These are phyloP conservation scores for Cornus kousa DNA, from an alignment of 148 eudicot species.

Conservation along the genomic window DNA sequence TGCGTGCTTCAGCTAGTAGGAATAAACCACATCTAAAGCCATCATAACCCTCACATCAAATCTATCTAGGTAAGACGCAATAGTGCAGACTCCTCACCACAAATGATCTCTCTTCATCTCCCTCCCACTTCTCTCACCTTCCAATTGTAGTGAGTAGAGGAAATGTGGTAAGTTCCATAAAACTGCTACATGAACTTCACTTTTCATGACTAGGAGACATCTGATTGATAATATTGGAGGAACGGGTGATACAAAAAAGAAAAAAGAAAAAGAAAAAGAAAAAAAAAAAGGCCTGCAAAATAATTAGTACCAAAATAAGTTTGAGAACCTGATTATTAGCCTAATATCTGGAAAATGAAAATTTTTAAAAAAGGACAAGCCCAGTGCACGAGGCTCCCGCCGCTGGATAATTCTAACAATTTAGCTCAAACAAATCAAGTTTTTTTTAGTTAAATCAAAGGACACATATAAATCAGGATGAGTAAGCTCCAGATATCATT, in stretches of 20 bases:
- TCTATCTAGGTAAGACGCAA: background rate
- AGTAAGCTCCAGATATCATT: background rate
- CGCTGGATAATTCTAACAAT: too few species aligned
- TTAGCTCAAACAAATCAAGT: background rate
- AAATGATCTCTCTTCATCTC: background rate
- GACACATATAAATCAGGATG: too few species aligned
- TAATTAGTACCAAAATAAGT: background rate
- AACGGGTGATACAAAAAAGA: background rate
- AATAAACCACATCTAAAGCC: background rate
- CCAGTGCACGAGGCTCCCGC: too few species aligned
- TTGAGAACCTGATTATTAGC: too few species aligned
- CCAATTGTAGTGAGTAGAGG: background rate
- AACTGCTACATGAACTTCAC: background rate
- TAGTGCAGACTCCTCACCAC: background rate
- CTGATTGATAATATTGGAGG: background rate
- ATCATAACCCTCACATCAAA: background rate
- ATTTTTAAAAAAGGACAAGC: too few species aligned
- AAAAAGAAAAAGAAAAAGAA: background rate
- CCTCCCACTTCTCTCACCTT: background rate
- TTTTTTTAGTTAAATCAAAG: too few species aligned
- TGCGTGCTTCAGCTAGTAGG: background rate
- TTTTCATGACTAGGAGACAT: background rate
- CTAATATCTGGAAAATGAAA: too few species aligned
- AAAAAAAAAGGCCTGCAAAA: background rate
- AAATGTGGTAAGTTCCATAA: background rate